Evolutionary conservation across 2,329 filamentous ascomycete species (phyloP).

Genomic region (Coniochaeta pulveracea): DNA sequence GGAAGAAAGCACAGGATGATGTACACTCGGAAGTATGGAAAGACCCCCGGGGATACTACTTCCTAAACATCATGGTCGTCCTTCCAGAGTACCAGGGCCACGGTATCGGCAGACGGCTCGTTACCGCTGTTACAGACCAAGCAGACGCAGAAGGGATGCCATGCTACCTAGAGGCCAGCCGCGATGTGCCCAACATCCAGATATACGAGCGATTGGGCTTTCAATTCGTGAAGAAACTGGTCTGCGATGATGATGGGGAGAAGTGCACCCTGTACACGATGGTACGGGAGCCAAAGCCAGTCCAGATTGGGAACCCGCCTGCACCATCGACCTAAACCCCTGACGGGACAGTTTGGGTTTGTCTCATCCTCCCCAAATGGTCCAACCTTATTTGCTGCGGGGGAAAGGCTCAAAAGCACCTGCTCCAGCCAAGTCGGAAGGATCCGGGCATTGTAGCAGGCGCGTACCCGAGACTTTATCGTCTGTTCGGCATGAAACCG

Average conservation of each 20-base stretch:
- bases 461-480: too few species aligned
- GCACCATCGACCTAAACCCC: too few species aligned
- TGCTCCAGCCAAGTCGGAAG: too few species aligned
- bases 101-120: constrained; percentile 54
- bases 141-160: constrained; percentile 53
- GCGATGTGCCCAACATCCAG: constrained; percentile 54
- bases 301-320: neutral
- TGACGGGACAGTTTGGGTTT: too few species aligned
- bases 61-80: constrained; percentile 66
- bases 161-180: constrained; percentile 63
- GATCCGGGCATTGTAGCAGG: too few species aligned
- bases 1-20: constrained; percentile 54
- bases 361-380: too few species aligned
- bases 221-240: constrained; percentile 50
- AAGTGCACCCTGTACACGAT: constrained; percentile 39
- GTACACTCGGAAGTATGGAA: constrained; percentile 54
- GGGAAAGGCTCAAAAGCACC: too few species aligned
- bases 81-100: constrained; percentile 52
- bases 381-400: too few species aligned
- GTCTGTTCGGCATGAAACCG: too few species aligned
- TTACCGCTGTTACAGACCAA: constrained; percentile 48
- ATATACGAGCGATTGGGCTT: constrained; percentile 66
- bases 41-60: constrained; percentile 58
- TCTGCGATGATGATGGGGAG: constrained; percentile 51
- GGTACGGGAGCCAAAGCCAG: constrained; percentile 26